Conservation (phyloP, 2,329 filamentous ascomycete genomes). For the Aaosphaeria pasadenensis region DNA sequence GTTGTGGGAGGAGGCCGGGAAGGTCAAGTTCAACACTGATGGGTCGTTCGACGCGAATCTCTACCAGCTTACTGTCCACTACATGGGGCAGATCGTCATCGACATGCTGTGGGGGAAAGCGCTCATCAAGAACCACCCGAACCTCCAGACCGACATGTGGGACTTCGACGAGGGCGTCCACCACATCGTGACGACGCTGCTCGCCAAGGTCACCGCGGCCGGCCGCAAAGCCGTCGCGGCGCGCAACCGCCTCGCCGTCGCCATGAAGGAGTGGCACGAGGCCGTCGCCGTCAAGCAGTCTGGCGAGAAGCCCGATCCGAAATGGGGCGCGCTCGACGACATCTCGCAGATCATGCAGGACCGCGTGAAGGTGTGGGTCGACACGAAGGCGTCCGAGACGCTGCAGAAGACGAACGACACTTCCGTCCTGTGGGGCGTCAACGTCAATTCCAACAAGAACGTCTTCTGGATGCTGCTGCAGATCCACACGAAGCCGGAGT, state of each 20-base stretch:
- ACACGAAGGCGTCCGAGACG: constrained; percentile 4
- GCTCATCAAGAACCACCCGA: constrained; percentile 8
- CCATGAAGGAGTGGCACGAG: constrained; percentile 11
- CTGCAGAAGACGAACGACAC: constrained; percentile 12
- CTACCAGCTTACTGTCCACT: constrained; percentile 8
- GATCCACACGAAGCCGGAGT: constrained; percentile 40
- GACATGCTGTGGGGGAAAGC: constrained; percentile 13
- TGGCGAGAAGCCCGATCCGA: constrained; percentile 1
- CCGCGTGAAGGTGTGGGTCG: constrained; percentile 9
- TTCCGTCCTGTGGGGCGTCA: constrained; percentile 11
- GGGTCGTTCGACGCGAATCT: constrained; percentile 10
- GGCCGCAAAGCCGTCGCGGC: constrained; percentile 5
- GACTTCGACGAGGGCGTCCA: constrained; percentile 10
- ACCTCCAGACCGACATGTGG: constrained; percentile 10
- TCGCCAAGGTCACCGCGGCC: constrained; percentile 4
- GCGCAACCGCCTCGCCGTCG: constrained; percentile 5
- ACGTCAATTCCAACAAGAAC: constrained; percentile 13
- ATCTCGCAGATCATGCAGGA: constrained; percentile 9
- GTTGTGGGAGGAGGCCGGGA: constrained; percentile 10
- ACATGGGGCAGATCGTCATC: constrained; percentile 13
- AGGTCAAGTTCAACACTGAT: constrained; percentile 10
- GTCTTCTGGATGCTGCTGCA: constrained; percentile 50
- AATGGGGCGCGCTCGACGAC: constrained; percentile 9
- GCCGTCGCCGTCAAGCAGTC: constrained; percentile 9
- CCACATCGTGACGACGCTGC: constrained; percentile 6